Evolutionary conservation across 2,329 filamentous ascomycete genomes (phyloP), one percentile per base, ranked within the genome.

Genomic region (Teratosphaeriaceae sp.): DNA sequence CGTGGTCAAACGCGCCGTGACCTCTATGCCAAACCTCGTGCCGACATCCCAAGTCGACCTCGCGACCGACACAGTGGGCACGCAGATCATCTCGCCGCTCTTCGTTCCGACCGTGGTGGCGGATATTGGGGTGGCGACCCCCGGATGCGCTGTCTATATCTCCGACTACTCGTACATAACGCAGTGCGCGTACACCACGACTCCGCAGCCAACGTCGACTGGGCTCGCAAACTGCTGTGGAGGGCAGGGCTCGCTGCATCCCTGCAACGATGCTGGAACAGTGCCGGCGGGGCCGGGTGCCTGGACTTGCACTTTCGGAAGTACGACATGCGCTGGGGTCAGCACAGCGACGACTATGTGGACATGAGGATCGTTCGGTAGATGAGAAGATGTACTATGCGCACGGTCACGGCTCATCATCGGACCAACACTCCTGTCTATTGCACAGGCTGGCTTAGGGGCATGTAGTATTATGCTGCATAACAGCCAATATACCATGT

Each of bases 81-180:
- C 42, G 5, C 44, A 23, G 9, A 47, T 37, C 15, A 31, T 44
- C 15, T 45, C 42, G 6, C 42, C 45, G 3, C n/a, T 45, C 3
- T 29, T 42, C 31, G 44, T 47, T 29, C 45, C 45, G 15, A 44
- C 45, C 2, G 35, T 18, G 20, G 20, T 47, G 5, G 45, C 44
- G 13, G 24, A 24, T 12, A 29, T 47, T 11, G 45, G 38, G 11
- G 20, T 16, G 3, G 43, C 44, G 18, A 46, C 44, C 3, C 9
- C 45, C 9, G 45, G 38, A 7, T 47, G 42, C 27, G 21, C 26
- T 3, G 45, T 47, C 20, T 35, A 20, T 15, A 38, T 47, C 15
- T 22, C 36, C 12, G 33, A 22, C 9, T 38, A 42, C 21, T 39
- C 39, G 15, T 47, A 43, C 37, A 36, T 40, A n/a, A 47, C 44